phyloP scores from a whole-genome alignment of 1,284 basidiomycete species.

The Naganishia albida region DNA sequence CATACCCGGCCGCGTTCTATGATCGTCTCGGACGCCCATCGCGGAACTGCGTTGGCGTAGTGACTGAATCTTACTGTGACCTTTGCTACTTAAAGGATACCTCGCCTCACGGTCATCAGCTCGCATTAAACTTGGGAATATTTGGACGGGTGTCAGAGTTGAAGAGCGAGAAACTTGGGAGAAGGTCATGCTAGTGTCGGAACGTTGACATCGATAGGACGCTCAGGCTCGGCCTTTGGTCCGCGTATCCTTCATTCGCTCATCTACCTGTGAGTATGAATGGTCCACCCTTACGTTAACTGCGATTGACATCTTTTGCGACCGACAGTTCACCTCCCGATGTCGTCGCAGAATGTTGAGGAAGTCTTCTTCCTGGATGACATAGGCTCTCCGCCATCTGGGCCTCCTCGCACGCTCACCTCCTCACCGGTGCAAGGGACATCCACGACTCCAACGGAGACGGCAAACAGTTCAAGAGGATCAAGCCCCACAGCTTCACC shows the following conservation, averaged over 20 bases:
- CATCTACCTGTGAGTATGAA: conserved; percentile 1
- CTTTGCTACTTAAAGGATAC: neutral
- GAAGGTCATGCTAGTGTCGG: conserved; percentile 21
- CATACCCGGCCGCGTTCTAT: neutral
- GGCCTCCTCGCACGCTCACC: conserved; percentile 1
- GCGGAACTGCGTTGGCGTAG: too few species aligned
- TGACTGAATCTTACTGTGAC: too few species aligned
- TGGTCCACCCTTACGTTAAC: too few species aligned
- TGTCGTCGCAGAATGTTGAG: conserved; percentile 22
- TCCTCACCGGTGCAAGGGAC: conserved; percentile 20
- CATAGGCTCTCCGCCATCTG: conserved; percentile 16
- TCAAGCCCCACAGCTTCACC: conserved; percentile 24
- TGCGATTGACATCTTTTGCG: neutral
- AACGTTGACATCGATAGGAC: conserved; percentile 1
- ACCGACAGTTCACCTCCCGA: neutral
- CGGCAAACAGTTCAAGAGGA: conserved; percentile 21
- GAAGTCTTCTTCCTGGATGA: conserved; percentile 26
- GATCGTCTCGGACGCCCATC: too few species aligned
- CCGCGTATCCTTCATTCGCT: conserved; percentile 6
- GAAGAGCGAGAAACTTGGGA: neutral
- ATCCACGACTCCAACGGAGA: conserved; percentile 11
- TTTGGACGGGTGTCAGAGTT: neutral
- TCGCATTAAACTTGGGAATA: neutral
- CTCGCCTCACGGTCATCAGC: neutral
- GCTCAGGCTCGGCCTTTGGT: conserved; percentile 8